Evolutionary conservation across 2,329 filamentous ascomycete genomes (phyloP), one percentile per base, ranked within the genome.

Genomic region (Nothopassalora personata): DNA sequence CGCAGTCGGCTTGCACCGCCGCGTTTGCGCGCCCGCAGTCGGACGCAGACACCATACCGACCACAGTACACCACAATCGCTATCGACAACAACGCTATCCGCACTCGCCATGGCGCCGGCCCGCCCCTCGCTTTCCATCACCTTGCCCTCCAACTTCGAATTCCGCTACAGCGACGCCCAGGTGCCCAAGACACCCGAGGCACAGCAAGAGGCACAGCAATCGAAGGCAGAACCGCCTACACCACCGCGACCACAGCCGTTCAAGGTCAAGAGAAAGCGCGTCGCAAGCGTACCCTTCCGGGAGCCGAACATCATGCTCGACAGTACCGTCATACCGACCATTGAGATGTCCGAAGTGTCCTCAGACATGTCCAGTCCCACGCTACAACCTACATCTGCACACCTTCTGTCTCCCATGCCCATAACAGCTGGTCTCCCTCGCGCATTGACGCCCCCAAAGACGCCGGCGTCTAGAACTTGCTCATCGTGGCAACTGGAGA

Each of bases 91-190:
- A 47, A 11, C 34, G 2, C 36, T 15, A 43, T n/a, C 39, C n/a
- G 39, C 39, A 46, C 53, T 58, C 62, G 65, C 57, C 59, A 72
- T 72, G 70, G 62, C 69, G 27, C 74, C 76, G 30, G 68, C 72
- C 30, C 76, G 76, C 58, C 76, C 78, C 51, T 72, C 79, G 57
- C 68, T 80, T 30, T 80, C 78, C 53, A 79, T 79, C 62, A 79
- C 77, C 28, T 74, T 82, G 39, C 80, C 80, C 28, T 72, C 77
- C 56, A 79, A 76, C 71, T 78, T 79, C 72, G 76, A 75, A 66
- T 80, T 80, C 66, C 76, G 79, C 68, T 79, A 55, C 47, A 43
- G 77, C 69, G 72, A 72, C 53, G 73, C 70, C 56, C 69, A 75
- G 34, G 67, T 73, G 57, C 80, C 80, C 48, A 77, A 77, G 75